phyloP scores from a whole-genome alignment of 2,329 filamentous ascomycete species.

The Epichloe aotearoae region DNA sequence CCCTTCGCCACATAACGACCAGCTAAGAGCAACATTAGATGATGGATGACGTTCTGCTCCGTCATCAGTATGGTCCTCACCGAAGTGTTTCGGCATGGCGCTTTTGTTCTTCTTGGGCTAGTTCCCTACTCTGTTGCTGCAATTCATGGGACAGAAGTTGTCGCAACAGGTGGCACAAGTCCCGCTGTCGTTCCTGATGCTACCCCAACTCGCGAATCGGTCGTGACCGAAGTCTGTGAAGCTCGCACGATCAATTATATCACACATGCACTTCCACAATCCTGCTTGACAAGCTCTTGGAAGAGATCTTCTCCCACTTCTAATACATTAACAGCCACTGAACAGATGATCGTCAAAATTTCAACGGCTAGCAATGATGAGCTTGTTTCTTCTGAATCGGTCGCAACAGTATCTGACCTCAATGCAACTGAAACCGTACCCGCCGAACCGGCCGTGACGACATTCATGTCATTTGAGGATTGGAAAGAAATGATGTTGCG shows the following conservation, averaged over 20 bases:
- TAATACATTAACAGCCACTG: neutral
- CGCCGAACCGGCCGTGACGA: conserved; percentile 8
- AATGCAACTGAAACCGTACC: conserved; percentile 4
- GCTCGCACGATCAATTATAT: conserved; percentile 67
- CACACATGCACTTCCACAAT: conserved; percentile 62
- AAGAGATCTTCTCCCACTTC: conserved; percentile 17
- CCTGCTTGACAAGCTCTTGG: conserved; percentile 57
- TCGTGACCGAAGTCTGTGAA: conserved; percentile 26
- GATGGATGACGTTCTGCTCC: conserved; percentile 2
- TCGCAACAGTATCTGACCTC: neutral
- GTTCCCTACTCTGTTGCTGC: neutral
- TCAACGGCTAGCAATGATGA: neutral
- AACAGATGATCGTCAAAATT: neutral
- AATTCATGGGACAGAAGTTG: neutral
- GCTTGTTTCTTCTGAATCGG: neutral
- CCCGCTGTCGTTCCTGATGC: neutral
- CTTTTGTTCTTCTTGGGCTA: conserved; percentile 1
- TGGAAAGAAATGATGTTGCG: conserved; percentile 93
- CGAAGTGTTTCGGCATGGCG: neutral
- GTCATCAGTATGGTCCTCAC: conserved; percentile 5
- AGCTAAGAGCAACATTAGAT: neutral
- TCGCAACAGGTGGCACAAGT: neutral
- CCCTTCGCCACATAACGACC: neutral
- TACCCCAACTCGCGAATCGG: neutral
- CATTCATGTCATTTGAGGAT: conserved; percentile 94